Percentiles rank a stretch among this genome's conserved stretches.
phyloP scores from a whole-genome alignment of 805 yeast genomes.

The Sungouiozyma ichnusensis region DNA sequence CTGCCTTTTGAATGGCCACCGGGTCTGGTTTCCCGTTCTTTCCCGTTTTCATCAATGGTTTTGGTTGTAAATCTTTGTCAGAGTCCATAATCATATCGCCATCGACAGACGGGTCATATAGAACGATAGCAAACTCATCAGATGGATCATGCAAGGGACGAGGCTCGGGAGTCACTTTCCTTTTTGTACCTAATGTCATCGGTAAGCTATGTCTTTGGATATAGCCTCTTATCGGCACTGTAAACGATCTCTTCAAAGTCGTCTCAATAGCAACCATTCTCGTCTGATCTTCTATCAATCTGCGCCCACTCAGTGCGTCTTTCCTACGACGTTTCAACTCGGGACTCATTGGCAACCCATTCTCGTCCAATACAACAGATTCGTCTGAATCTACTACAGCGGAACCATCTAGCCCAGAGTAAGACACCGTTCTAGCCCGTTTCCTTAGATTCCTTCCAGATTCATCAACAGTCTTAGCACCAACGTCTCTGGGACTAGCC shows the following conservation, averaged over 20 bases:
- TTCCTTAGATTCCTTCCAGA: conserved; percentile 13
- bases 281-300: conserved; percentile 34
- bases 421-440: conserved; percentile 29
- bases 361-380: conserved; percentile 13
- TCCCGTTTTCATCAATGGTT: conserved; percentile 13
- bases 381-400: conserved; percentile 28
- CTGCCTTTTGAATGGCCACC: conserved; percentile 15
- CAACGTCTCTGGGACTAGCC: conserved; percentile 5
- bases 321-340: conserved; percentile 26
- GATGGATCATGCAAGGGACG: conserved; percentile 91
- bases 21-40: conserved; percentile 6
- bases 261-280: conserved; percentile 29
- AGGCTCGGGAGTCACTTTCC: conserved; percentile 63
- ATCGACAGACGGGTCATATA: conserved; percentile 93
- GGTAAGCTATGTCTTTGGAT: conserved; percentile 40
- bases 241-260: conserved; percentile 40
- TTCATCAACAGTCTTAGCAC: background rate
- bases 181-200: conserved; percentile 76
- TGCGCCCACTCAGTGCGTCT: conserved; percentile 54
- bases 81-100: conserved; percentile 27
- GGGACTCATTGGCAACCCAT: background rate
- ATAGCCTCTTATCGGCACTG: conserved; percentile 46
- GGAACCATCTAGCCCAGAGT: conserved; percentile 31
- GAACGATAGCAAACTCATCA: conserved; percentile 85
- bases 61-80: conserved; percentile 7